phyloP scores from a whole-genome alignment of 2,329 filamentous ascomycete genomes.

The Clonostachys solani region DNA sequence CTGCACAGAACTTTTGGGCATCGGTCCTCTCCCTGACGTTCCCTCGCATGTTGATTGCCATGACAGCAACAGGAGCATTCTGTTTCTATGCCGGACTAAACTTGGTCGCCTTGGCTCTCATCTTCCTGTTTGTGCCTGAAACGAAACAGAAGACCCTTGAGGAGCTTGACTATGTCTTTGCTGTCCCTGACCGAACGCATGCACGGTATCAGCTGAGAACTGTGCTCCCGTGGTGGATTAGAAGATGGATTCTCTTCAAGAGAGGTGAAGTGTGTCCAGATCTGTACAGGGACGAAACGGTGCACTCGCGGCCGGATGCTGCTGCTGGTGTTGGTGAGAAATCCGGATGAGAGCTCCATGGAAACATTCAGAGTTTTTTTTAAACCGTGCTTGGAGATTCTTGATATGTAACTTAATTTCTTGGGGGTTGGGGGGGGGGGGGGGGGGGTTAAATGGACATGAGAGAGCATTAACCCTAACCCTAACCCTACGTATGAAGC shows the following conservation, averaged over 20 bases:
- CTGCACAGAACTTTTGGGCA: conserved; percentile 11
- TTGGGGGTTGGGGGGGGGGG: too few relatives aligned
- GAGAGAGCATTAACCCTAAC: too few relatives aligned
- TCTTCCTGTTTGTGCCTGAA: conserved; percentile 57
- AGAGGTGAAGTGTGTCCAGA: background rate
- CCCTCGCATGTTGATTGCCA: conserved; percentile 38
- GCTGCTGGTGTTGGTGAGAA: too few relatives aligned
- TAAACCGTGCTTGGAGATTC: too few relatives aligned
- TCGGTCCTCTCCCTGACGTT: conserved; percentile 29
- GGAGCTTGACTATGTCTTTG: conserved; percentile 32
- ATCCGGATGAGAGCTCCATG: too few relatives aligned
- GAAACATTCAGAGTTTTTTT: too few relatives aligned
- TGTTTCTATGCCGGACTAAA: conserved; percentile 60
- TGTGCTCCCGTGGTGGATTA: conserved; percentile 24
- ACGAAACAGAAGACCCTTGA: conserved; percentile 41
- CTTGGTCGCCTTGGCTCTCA: conserved; percentile 55
- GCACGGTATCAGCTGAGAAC: conserved; percentile 23
- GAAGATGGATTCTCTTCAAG: conserved; percentile 17
- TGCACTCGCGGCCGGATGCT: too few relatives aligned
- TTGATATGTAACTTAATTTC: too few relatives aligned
- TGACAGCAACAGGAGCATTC: conserved; percentile 39
- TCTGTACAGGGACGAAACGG: too few relatives aligned
- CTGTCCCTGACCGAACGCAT: conserved; percentile 22
- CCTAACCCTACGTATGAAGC: too few relatives aligned
- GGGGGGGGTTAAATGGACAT: too few relatives aligned